Evolutionary conservation across 495 filamentous ascomycete species (phyloP), one percentile per base, ranked within the genome.

Genomic region (Trichoderma orchidacearum): DNA sequence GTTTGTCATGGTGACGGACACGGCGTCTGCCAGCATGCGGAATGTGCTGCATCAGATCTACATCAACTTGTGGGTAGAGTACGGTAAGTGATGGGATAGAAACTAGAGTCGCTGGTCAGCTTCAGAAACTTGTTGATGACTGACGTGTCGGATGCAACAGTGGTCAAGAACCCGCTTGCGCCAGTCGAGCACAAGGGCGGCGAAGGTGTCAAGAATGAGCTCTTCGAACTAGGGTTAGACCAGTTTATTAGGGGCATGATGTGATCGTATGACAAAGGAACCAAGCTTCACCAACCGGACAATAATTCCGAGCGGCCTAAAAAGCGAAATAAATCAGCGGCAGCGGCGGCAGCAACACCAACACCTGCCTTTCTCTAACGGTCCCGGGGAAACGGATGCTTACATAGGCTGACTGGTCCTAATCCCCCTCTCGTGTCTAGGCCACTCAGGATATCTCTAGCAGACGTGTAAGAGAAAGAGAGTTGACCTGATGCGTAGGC

Each of bases 11-110:
- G 74, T 97, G 61, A 97, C 92, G 34, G 93, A 97, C 71, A 83
- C 85, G 38, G 87, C 85, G 67, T 87, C 86, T 57, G 84, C 85
- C 57, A 95, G 88, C 70, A 89, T 97, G 79, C 84, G 90, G 30
- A 85, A 90, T 58, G 91, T 91, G 8, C 76, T 98, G 65, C 90
- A 98, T 68, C 93, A 98, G 78, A 96, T 98, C 54, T 97, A 96
- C 68, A 93, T 95, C 65, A 97, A 93, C 71, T 80, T 96, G 25
- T 96, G 89, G 72, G 90, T 96, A 41, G 93, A 98, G 76, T 97
- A 89, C 65, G 87, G 87, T 91, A 69, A 60, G 80, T 65, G 23
- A 34, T 35, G n/a, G n/a, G n/a, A n/a, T n/a, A n/a, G n/a, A n/a
- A n/a, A n/a, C n/a, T n/a, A n/a, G n/a, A n/a, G n/a, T n/a, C n/a